Conservation (phyloP, 2,329 filamentous ascomycete genomes). For the Aquanectria penicillioides region DNA sequence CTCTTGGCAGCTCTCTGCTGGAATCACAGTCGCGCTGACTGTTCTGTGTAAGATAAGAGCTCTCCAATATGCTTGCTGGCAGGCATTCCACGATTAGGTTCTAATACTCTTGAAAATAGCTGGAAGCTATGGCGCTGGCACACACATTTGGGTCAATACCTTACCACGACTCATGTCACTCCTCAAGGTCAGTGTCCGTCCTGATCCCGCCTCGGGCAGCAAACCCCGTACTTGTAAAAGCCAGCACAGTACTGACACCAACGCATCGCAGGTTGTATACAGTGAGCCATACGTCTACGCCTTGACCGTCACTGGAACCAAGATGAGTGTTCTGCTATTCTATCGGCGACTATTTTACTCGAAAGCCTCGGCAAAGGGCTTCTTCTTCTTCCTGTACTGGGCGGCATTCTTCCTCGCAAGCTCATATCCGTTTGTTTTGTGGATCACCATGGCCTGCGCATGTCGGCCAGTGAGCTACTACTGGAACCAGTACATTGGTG, state of each 20-base stretch:
- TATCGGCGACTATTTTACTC: conserved; percentile 22
- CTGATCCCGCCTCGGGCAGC: background rate
- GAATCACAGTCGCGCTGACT: conserved; percentile 3
- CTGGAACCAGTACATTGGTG: conserved; percentile 23
- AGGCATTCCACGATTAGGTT: no score
- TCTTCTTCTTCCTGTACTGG: conserved; percentile 17
- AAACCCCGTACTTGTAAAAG: background rate
- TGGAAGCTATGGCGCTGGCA: conserved; percentile 16
- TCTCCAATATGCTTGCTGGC: background rate
- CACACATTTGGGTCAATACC: conserved; percentile 18
- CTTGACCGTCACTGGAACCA: conserved; percentile 17
- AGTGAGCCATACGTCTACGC: conserved; percentile 17
- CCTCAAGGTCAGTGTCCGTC: conserved; percentile 4
- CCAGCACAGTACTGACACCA: background rate
- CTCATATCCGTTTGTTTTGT: conserved; percentile 7
- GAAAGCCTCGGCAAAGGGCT: background rate
- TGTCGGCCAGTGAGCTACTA: conserved; percentile 21
- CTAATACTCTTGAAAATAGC: background rate
- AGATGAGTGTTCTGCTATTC: conserved; percentile 21
- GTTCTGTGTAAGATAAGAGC: background rate
- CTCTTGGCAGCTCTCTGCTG: conserved; percentile 1
- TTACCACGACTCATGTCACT: conserved; percentile 5
- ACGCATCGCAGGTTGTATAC: background rate
- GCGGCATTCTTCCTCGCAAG: background rate
- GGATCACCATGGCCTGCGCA: conserved; percentile 16